Percentiles rank a stretch among this genome's conserved stretches.
These are phyloP conservation scores for Penicillium sp. DNA, from an alignment of 2,329 filamentous ascomycete species.

Conservation along the genomic window DNA sequence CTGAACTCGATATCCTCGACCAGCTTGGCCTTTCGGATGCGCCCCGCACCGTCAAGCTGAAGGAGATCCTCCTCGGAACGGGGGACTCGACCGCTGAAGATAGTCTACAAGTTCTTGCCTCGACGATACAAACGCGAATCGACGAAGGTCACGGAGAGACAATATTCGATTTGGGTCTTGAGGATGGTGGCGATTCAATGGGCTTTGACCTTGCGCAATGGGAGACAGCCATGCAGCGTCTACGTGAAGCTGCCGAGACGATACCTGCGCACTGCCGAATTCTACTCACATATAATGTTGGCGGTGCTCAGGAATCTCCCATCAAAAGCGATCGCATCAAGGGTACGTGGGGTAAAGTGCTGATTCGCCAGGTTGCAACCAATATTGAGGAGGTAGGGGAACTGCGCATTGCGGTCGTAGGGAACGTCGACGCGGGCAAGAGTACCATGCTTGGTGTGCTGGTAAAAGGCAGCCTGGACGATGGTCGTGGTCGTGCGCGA, in stretches of 20 bases:
- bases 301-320: slow-evolving; percentile 72
- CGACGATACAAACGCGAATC: slow-evolving; percentile 69
- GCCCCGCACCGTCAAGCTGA: slow-evolving; percentile 66
- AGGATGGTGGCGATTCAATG: slow-evolving; percentile 88
- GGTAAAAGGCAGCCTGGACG: slow-evolving; percentile 92
- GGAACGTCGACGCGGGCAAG: slow-evolving; percentile 97
- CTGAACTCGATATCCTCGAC: slow-evolving; percentile 89
- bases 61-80: slow-evolving; percentile 69
- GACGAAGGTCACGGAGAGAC: slow-evolving; percentile 86
- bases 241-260: slow-evolving; percentile 67
- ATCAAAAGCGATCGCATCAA: slow-evolving; percentile 68
- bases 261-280: slow-evolving; percentile 76
- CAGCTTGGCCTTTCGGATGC: slow-evolving; percentile 73
- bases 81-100: slow-evolving; percentile 58
- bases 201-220: slow-evolving; percentile 73
- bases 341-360: slow-evolving; percentile 79
- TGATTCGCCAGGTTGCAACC: slow-evolving; percentile 74
- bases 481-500: slow-evolving; percentile 88
- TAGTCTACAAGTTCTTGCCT: slow-evolving; percentile 64
- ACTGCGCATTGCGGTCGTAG: slow-evolving; percentile 93
- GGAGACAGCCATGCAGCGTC: slow-evolving; percentile 68
- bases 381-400: slow-evolving; percentile 88
- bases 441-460: slow-evolving; percentile 94
- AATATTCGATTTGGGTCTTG: slow-evolving; percentile 88
- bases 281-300: slow-evolving; percentile 88